A percentile compares a stretch with the other conserved stretches of the same genome.
These are phyloP conservation scores for Globisporangium lucens DNA, from an alignment of 352 stramenopile species.

Conservation along the genomic window DNA sequence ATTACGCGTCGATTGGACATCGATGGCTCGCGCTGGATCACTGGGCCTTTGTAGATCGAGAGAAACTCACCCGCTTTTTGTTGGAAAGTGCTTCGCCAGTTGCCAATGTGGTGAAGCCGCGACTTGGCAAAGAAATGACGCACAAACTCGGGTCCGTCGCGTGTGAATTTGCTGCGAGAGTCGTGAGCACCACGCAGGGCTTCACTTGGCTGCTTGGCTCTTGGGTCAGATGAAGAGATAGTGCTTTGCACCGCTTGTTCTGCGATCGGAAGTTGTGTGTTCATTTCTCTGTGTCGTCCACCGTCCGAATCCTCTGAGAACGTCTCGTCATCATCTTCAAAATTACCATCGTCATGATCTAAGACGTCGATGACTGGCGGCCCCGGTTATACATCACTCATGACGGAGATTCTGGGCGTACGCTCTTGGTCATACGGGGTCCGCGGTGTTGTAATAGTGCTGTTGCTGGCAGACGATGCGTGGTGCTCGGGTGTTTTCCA, in stretches of 20 bases:
- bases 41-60: constrained; percentile 51
- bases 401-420: background rate
- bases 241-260: background rate
- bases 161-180: constrained; percentile 54
- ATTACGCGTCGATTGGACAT: constrained; percentile 76
- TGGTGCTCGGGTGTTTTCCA: constrained; percentile 1
- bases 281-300: background rate
- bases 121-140: constrained; percentile 84
- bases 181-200: background rate
- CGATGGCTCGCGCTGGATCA: constrained; percentile 28
- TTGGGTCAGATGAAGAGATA: too few relatives aligned
- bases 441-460: background rate
- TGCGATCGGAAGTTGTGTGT: background rate
- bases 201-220: background rate
- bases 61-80: constrained; percentile 59
- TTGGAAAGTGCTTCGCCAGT: constrained; percentile 74
- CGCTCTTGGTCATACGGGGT: background rate
- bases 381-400: background rate
- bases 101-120: constrained; percentile 81
- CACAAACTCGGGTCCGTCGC: constrained; percentile 72
- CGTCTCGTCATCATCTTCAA: background rate
- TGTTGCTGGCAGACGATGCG: background rate
- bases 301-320: constrained; percentile 2
- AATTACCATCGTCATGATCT: background rate
- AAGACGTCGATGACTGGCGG: background rate